Base-by-base conservation (phyloP, 164 flowering plant species). In the Aristolochia fimbriata region DNA sequence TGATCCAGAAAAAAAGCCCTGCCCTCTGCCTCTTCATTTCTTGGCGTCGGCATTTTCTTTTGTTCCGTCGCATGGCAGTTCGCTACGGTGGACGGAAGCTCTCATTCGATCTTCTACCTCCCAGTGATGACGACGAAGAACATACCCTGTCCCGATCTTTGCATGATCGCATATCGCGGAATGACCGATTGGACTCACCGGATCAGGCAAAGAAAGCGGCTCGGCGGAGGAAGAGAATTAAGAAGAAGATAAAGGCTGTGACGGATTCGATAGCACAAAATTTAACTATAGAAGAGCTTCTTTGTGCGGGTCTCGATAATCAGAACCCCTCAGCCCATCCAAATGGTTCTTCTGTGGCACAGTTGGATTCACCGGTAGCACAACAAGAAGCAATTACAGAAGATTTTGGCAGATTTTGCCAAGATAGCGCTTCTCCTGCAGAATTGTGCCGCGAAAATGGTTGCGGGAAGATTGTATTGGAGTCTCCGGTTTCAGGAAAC, bases 71-170 rank as follows among this genome's bases (percentile, higher is more conserved):
- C 52, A 55, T 55, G 58, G 43, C 41, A 16, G 13, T 30, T 5
- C 41, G 58, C 27, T 55, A 19, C 21, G 21, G 21, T 27, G n/a
- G 33, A 8, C 19, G 33, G 3, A 55, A 55, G 45, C 58, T 55
- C 19, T 55, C 58, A 9, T 55, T 55, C 20, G 58, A 55, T 15
- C 58, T 55, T 37, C 58, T 55, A 15, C 45, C 58, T 24, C 1
- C 41, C 58, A 30, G 58, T 37, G 41, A 24, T 25, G 58, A 37
- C 21, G 58, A 55, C 41, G 45, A 31, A 31, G 58, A 30, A 16
- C 14, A 24, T 37, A 24, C 30, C 20, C 31, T 55, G 10, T 31
- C 41, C 45, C 58, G 33, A 6, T 17, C 58, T 19, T 2, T 37
- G 41, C 3, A 24, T 25, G 30, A 21, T 11, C 27, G 31, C 25